These are phyloP conservation scores for Dispira parvispora DNA, from an alignment of 192 early-diverging fungal genomes.

Conservation along the genomic window DNA sequence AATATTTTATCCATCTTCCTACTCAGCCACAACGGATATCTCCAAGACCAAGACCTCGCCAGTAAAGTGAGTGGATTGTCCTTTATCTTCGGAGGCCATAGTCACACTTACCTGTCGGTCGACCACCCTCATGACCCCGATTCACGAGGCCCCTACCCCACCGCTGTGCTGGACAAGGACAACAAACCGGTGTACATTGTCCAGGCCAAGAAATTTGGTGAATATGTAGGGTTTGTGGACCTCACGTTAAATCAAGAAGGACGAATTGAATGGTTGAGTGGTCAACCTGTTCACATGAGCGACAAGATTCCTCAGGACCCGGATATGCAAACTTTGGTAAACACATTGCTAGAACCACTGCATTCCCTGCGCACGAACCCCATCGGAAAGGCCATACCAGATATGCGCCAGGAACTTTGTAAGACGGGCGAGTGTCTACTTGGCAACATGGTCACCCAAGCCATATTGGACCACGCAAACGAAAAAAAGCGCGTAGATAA, in stretches of 20 bases:
- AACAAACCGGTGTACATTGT: slow-evolving; percentile 49
- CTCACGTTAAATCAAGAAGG: slow-evolving; percentile 38
- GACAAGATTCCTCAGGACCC: slow-evolving; percentile 29
- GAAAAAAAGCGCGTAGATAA: slow-evolving; percentile 4
- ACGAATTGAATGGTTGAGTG: slow-evolving; percentile 31
- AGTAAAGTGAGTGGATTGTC: slow-evolving; percentile 32
- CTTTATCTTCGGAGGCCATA: slow-evolving; percentile 59
- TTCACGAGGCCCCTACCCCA: slow-evolving; percentile 49
- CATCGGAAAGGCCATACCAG: neutral
- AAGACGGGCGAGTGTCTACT: slow-evolving; percentile 34
- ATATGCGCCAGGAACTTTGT: slow-evolving; percentile 24
- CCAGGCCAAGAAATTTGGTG: slow-evolving; percentile 46
- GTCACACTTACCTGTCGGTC: slow-evolving; percentile 46
- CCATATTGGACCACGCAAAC: slow-evolving; percentile 28
- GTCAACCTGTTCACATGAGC: slow-evolving; percentile 38
- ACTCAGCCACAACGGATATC: slow-evolving; percentile 56
- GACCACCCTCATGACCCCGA: slow-evolving; percentile 22
- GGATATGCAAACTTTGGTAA: slow-evolving; percentile 21
- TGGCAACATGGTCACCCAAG: slow-evolving; percentile 47
- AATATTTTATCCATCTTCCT: slow-evolving; percentile 28
- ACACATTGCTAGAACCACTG: slow-evolving; percentile 24
- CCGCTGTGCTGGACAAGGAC: slow-evolving; percentile 36
- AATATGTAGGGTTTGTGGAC: slow-evolving; percentile 45
- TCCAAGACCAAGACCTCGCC: slow-evolving; percentile 42
- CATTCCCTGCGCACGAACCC: slow-evolving; percentile 28